Evolutionary conservation across 768 basidiomycete species (phyloP).

Genomic region (Pleurotus ostreatus): DNA sequence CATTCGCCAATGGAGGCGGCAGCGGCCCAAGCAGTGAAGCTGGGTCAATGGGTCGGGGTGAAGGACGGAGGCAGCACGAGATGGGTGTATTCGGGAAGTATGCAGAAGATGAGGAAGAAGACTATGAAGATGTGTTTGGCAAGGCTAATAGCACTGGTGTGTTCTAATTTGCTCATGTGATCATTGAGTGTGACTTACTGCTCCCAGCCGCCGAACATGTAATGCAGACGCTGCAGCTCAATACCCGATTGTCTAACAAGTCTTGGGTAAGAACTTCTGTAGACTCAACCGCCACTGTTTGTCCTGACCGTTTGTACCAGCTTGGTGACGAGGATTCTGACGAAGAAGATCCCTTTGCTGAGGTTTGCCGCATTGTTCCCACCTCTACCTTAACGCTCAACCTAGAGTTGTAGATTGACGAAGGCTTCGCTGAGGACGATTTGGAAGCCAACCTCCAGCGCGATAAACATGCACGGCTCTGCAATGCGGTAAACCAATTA

Average conservation of each 20-base stretch:
- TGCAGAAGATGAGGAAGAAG: conserved; percentile 81
- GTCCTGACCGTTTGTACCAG: conserved; percentile 26
- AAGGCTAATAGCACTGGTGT: conserved; percentile 65
- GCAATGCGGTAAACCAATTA: conserved; percentile 73
- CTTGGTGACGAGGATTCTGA: conserved; percentile 80
- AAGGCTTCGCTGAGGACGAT: conserved; percentile 89
- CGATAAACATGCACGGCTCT: conserved; percentile 89
- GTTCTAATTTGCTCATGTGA: conserved; percentile 20
- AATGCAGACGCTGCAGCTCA: conserved; percentile 77
- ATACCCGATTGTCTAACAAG: conserved; percentile 81
- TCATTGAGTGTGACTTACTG: conserved; percentile 1
- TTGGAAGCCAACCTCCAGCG: conserved; percentile 88
- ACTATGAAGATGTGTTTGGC: conserved; percentile 94
- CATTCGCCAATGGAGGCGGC: conserved; percentile 37
- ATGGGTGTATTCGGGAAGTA: conserved; percentile 79
- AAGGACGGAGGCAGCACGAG: conserved; percentile 50
- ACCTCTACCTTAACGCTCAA: not conserved
- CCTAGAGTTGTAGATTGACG: conserved; percentile 66
- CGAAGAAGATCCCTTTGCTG: conserved; percentile 96
- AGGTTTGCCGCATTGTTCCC: conserved; percentile 39
- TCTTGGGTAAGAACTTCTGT: conserved; percentile 64
- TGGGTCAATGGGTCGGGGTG: conserved; percentile 60
- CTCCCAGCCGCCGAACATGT: conserved; percentile 50
- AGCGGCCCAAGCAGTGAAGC: conserved; percentile 1
- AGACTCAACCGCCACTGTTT: not conserved